Conservation (phyloP, 169 alveolate species). For the Plasmodium reichenowi region DNA sequence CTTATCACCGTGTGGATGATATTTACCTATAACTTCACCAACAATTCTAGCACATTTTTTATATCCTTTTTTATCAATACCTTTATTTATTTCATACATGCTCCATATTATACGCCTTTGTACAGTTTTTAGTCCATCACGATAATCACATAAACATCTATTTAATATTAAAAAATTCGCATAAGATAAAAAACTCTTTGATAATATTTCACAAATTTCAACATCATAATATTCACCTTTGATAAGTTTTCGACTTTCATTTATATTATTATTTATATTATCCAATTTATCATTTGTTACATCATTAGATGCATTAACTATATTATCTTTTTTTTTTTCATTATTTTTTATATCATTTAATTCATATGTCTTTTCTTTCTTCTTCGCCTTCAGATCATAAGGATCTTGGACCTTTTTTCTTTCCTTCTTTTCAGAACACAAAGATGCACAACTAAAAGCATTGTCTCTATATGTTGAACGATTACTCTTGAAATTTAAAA, state of each 20-base stretch:
- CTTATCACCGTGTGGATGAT: slow-evolving; percentile 91
- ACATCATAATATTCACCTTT: slow-evolving; percentile 65
- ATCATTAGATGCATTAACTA: background rate
- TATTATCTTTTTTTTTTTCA: background rate
- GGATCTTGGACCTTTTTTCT: background rate
- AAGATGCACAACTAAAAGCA: no score
- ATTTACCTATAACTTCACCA: slow-evolving; percentile 91
- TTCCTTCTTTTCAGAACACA: background rate
- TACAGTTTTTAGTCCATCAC: slow-evolving; percentile 90
- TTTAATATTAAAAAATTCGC: slow-evolving; percentile 88
- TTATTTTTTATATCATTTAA: background rate
- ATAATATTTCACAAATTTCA: slow-evolving; percentile 76
- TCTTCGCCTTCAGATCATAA: background rate
- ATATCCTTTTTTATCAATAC: slow-evolving; percentile 52
- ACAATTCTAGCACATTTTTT: slow-evolving; percentile 90
- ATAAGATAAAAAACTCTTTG: slow-evolving; percentile 83
- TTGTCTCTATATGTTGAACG: no score
- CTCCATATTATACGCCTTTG: slow-evolving; percentile 90
- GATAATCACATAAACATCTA: slow-evolving; percentile 88
- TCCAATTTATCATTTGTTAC: slow-evolving; percentile 6
- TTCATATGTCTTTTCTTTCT: background rate
- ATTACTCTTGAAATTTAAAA: no score
- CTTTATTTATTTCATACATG: slow-evolving; percentile 84
- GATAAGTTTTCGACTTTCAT: slow-evolving; percentile 11
- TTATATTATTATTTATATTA: slow-evolving; percentile 5